phyloP scores from a whole-genome alignment of 2,329 filamentous ascomycete genomes.

The Ciborinia camelliae region DNA sequence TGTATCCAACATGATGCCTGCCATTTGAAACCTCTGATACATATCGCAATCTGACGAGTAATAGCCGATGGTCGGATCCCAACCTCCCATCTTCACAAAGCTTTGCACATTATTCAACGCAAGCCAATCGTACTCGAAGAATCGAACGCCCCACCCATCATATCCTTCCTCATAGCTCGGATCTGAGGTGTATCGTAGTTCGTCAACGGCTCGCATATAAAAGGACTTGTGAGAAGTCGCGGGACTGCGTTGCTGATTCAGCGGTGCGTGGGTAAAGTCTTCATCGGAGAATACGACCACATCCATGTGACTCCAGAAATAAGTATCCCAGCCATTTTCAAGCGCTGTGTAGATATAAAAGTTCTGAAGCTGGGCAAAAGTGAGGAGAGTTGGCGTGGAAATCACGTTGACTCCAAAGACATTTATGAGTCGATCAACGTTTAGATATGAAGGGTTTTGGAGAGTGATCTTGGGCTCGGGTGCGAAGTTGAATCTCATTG shows the following conservation, averaged over 20 bases:
- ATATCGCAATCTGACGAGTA: slow-evolving; percentile 56
- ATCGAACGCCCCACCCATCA: slow-evolving; percentile 12
- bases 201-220: slow-evolving; percentile 55
- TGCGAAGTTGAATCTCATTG: slow-evolving; percentile 50
- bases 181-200: slow-evolving; percentile 47
- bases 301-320: slow-evolving; percentile 57
- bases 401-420: slow-evolving; percentile 51
- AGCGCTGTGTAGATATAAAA: slow-evolving; percentile 49
- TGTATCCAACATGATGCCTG: slow-evolving; percentile 42
- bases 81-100: slow-evolving; percentile 44
- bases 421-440: slow-evolving; percentile 46
- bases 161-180: background rate
- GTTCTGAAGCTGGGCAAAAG: slow-evolving; percentile 55
- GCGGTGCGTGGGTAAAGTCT: slow-evolving; percentile 26
- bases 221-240: slow-evolving; percentile 40
- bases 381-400: slow-evolving; percentile 50
- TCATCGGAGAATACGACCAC: slow-evolving; percentile 48
- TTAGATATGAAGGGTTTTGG: slow-evolving; percentile 55
- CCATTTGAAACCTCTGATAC: slow-evolving; percentile 45
- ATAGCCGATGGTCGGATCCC: slow-evolving; percentile 55
- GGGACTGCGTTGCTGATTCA: slow-evolving; percentile 20
- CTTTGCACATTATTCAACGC: slow-evolving; percentile 46
- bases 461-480: slow-evolving; percentile 45
- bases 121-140: slow-evolving; percentile 54
- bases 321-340: slow-evolving; percentile 45